Base-by-base conservation (phyloP, 768 basidiomycete genomes). In the Inosperma sp. region DNA sequence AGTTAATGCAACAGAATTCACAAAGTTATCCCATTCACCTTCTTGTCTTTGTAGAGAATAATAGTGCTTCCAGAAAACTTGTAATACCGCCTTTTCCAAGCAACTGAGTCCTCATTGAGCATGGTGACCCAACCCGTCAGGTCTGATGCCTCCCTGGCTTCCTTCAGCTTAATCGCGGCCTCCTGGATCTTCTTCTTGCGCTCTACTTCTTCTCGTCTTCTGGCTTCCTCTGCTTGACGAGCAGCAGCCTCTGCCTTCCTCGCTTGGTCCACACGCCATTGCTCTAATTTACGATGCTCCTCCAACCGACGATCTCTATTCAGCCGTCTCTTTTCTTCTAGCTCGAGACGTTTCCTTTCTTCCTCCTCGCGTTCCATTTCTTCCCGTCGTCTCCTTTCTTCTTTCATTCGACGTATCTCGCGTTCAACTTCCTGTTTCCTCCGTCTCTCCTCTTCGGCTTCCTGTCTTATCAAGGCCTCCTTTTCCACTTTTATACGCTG, bases 71-170 rank as follows among this genome's bases (percentile, higher is more conserved):
- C 74, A 46, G 74, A 66, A 40, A 85, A 76, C 62, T 74, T 78
- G 65, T 76, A 84, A 57, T 77, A 85, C n/a, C 83, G 70, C 51
- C 84, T 72, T 57, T 80, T 81, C 84, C 84, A 86, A 1, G 73
- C 67, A 48, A 81, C 63, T 3, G 70, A 72, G 12, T 79, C 77
- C 23, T 69, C 68, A 3, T 75, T 74, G 59, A 84, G 83, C 44
- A 84, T 68, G 1, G 82, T 82, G 3, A 83, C 75, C 81, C 82
- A 84, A 0, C 83, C 84, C 9, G 71, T 69, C 13, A 75, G 55
- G 3, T 64, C 55, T 29, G 69, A 68, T 13, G 69, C 66, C 48
- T 65, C 67, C 13, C 69, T 66, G 46, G 63, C 66, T 5, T 59
- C 59, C 47, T 69, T 73, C 29, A 74, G 67, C 45, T 71, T 73